Evolutionary conservation across 1,139 yeast species (phyloP).

Genomic region (Arxiozyma bovina): DNA sequence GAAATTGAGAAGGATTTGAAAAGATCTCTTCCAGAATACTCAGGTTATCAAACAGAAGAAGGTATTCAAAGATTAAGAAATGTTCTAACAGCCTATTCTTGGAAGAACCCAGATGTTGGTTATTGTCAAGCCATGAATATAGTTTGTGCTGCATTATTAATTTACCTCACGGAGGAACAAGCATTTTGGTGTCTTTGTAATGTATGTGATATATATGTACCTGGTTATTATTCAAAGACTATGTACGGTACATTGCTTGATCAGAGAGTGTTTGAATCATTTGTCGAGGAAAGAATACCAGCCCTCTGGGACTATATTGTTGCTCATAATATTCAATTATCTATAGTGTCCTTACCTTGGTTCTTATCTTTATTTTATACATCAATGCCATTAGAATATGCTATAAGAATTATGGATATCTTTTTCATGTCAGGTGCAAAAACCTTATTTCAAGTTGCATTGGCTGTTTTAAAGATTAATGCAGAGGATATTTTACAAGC

Average conservation of each 20-base stretch:
- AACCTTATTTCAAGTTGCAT: slow-evolving; percentile 83
- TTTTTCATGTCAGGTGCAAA: slow-evolving; percentile 87
- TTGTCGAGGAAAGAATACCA: slow-evolving; percentile 88
- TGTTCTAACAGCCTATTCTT: slow-evolving; percentile 86
- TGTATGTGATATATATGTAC: slow-evolving; percentile 78
- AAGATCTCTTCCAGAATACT: slow-evolving; percentile 89
- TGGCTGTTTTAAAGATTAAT: slow-evolving; percentile 77
- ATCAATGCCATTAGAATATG: slow-evolving; percentile 90
- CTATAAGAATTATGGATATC: slow-evolving; percentile 84
- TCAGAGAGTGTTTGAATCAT: slow-evolving; percentile 84
- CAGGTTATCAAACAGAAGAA: slow-evolving; percentile 80
- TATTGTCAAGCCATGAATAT: slow-evolving; percentile 99
- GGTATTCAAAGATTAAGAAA: slow-evolving; percentile 80
- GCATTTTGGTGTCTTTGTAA: slow-evolving; percentile 87
- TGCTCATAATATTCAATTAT: slow-evolving; percentile 78
- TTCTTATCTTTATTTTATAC: slow-evolving; percentile 81
- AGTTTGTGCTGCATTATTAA: slow-evolving; percentile 85
- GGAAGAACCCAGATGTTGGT: slow-evolving; percentile 96
- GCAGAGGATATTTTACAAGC: slow-evolving; percentile 74
- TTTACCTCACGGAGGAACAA: slow-evolving; percentile 94
- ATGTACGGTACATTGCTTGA: slow-evolving; percentile 96
- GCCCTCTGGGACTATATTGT: slow-evolving; percentile 74
- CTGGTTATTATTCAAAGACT: slow-evolving; percentile 93
- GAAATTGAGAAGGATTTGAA: slow-evolving; percentile 95
- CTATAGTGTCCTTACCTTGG: slow-evolving; percentile 95